phyloP scores from a whole-genome alignment of 2,329 filamentous ascomycete genomes.

The Epichloe glyceriae region DNA sequence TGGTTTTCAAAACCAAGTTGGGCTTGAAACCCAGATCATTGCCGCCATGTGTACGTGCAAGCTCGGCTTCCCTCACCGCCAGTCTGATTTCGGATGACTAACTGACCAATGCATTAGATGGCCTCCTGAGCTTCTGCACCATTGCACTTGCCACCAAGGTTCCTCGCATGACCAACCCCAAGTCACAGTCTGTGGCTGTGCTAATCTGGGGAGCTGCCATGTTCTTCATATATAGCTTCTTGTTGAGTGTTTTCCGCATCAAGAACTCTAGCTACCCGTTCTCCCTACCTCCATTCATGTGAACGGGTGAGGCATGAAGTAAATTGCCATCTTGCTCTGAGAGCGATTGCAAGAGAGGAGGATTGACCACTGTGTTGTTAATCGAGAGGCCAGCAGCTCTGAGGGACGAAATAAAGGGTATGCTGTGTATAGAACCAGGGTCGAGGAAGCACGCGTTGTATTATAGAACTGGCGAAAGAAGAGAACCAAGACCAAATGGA shows the following conservation, averaged over 20 bases:
- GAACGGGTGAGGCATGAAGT: slow-evolving; percentile 8
- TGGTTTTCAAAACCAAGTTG: slow-evolving; percentile 88
- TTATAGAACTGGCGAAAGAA: background rate
- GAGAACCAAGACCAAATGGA: background rate
- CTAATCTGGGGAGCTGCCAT: slow-evolving; percentile 67
- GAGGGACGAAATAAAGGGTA: background rate
- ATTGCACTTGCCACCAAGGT: slow-evolving; percentile 89
- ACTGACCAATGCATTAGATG: slow-evolving; percentile 24
- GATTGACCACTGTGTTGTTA: background rate
- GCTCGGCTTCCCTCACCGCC: background rate
- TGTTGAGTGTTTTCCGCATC: slow-evolving; percentile 82
- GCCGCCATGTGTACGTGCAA: slow-evolving; percentile 70
- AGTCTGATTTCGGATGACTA: background rate
- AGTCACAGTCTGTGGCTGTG: slow-evolving; percentile 68
- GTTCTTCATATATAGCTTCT: slow-evolving; percentile 80
- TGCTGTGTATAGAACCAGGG: background rate
- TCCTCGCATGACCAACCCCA: slow-evolving; percentile 69
- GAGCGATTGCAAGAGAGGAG: background rate
- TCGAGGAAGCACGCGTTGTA: background rate
- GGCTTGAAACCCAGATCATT: slow-evolving; percentile 89
- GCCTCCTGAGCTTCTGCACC: slow-evolving; percentile 72
- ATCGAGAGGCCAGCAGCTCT: background rate
- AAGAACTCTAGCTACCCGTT: slow-evolving; percentile 97
- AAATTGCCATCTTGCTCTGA: background rate
- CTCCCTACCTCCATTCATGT: slow-evolving; percentile 78